A percentile compares a stretch with the other conserved stretches of the same genome.
Conservation (phyloP, 805 yeast genomes). For the Pichia insulana region DNA sequence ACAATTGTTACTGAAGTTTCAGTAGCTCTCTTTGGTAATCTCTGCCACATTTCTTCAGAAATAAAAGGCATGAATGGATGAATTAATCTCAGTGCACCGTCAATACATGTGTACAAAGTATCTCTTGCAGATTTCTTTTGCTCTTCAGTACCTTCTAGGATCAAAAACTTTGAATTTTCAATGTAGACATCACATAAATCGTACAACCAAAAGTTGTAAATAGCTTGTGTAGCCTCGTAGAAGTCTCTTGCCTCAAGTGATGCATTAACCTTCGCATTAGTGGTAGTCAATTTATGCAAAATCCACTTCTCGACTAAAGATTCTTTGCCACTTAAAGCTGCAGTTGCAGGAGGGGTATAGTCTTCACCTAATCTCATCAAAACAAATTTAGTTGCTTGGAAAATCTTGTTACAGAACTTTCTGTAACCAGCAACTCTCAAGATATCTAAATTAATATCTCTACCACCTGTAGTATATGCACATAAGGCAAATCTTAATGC, state of each 20-base stretch:
- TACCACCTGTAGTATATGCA: conserved; percentile 97
- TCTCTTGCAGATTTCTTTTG: conserved; percentile 89
- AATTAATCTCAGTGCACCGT: conserved; percentile 81
- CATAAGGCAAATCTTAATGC: conserved; percentile 96
- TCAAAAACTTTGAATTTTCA: conserved; percentile 90
- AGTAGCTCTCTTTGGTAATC: conserved; percentile 78
- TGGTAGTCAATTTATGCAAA: conserved; percentile 68
- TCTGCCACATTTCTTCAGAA: conserved; percentile 98
- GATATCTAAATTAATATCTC: conserved; percentile 94
- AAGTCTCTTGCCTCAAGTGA: conserved; percentile 81
- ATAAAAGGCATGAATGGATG: conserved; percentile 98
- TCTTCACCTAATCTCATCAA: conserved; percentile 86
- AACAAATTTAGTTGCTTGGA: conserved; percentile 97
- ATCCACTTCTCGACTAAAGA: conserved; percentile 96
- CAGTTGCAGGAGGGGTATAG: conserved; percentile 68
- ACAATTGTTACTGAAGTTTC: conserved; percentile 67
- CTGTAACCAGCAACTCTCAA: conserved; percentile 97
- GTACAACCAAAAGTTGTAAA: conserved; percentile 90
- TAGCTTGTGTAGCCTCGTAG: conserved; percentile 74
- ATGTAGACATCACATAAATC: conserved; percentile 96
- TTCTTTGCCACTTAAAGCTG: conserved; percentile 61
- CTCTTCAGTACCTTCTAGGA: conserved; percentile 79
- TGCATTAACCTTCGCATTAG: conserved; percentile 56
- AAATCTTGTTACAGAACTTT: conserved; percentile 98
- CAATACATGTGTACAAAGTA: conserved; percentile 87